Evolutionary conservation across 345 rosid genomes (phyloP), one percentile per base, ranked within the genome.

Genomic region (Trapa bicornis): DNA sequence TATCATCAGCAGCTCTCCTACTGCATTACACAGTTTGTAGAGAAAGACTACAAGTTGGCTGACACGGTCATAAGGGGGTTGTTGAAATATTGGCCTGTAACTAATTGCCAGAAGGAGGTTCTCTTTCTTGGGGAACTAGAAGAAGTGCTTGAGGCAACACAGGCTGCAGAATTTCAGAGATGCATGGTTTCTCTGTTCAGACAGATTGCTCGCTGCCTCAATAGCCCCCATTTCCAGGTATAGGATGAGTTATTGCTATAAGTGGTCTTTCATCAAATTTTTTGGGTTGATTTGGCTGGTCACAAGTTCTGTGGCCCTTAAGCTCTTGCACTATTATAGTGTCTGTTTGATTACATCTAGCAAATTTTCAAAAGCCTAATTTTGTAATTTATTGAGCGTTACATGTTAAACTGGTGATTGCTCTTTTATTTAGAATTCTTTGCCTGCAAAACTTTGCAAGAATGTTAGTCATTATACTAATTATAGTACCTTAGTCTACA

Each of bases 211-310:
- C 75, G 83, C 74, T 91, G 97, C 86, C 85, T 91, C 47, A 89
- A 76, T 80, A 91, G 90, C 75, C 79, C 61, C 66, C 97, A 91
- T 74, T 91, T 87, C 71, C 97, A 91, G 97, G 97, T 91, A 78
- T 37, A 41, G 43, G 7, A 41, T 41, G 43, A 45, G 48, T 45
- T 45, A 45, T 45, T 45, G 48, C 0, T 11, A 13, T 45, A 7
- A 6, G 48, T 2, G 12, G 4, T 3, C 11, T 47, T 65, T 65
- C 43, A 37, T 5, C 36, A 12, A 17, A 22, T 13, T 2, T 8
- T 47, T 47, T 47, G 52, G 52, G 52, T 47, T 47, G 52, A 4
- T 42, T 3, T 45, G 47, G 47, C 12, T 45, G 47, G 8, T 45
- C 47, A 45, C 11, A 45, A 45, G 7, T 7, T 45, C 48, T 45